Evolutionary conservation across 371 early-diverging fungal species (phyloP), one percentile per base, ranked within the genome.

Genomic region (Choanephora cucurbitarum): DNA sequence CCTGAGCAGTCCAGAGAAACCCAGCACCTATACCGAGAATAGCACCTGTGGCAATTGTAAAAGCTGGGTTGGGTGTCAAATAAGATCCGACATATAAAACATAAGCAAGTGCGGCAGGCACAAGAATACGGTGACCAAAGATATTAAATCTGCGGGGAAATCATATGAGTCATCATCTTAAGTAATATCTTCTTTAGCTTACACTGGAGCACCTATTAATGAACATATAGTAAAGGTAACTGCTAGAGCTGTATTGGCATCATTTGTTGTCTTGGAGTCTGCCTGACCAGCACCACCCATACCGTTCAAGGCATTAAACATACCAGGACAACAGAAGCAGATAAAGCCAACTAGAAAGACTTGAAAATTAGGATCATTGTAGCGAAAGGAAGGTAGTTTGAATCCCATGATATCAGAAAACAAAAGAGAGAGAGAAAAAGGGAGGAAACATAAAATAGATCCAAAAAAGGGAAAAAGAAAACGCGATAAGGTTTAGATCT

Each of bases 241-340:
- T 44, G 87, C 80, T 15, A 89, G 76, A 49, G 90, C 88, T 10
- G 83, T 87, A 51, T 82, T 81, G 61, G 90, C 90, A 56, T 80
- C 80, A 67, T 84, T 81, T 6, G 79, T 79, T 15, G 82, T 81
- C 33, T 77, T 84, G 40, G 76, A 72, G 71, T 89, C 85, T 22
- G 62, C 57, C 41, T 81, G 77, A 57, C 85, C 85, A 34, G 71
- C 82, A 52, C 79, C 73, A 37, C 84, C 84, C 88, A 72, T 72
- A 52, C 85, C 83, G 58, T 81, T 82, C 49, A 91, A 68, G 54
- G 90, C 91, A 64, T 92, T 92, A 78, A 87, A 92, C 93, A 91
- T 91, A 53, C 91, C 93, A 15, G 93, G 91, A 61, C 88, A 87
- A 55, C 85, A 82, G 74, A 90, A 90, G 59, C 88, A 89, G 52